These are phyloP conservation scores for Boletus vinaceobasis DNA, from an alignment of 768 basidiomycete genomes.

Conservation along the genomic window DNA sequence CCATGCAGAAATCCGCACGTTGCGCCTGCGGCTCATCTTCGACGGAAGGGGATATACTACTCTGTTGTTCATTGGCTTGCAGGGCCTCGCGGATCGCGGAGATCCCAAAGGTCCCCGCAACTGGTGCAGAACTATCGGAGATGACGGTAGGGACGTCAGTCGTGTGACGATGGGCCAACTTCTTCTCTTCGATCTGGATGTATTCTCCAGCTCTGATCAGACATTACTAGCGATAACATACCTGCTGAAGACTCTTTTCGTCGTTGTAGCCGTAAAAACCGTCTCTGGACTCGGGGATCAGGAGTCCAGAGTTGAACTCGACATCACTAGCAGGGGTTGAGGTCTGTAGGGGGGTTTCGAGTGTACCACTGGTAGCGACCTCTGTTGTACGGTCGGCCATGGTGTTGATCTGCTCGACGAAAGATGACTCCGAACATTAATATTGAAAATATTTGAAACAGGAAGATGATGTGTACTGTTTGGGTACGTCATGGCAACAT, in stretches of 20 bases:
- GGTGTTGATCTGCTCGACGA: constrained; percentile 2
- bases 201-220: neutral
- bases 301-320: constrained; percentile 31
- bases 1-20: constrained; percentile 19
- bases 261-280: constrained; percentile 79
- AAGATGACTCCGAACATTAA: neutral
- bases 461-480: constrained; percentile 9
- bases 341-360: neutral
- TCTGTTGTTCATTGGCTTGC: constrained; percentile 17
- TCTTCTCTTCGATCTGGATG: constrained; percentile 69
- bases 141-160: constrained; percentile 45
- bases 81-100: constrained; percentile 32
- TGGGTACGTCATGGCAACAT: constrained; percentile 1
- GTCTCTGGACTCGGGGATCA: constrained; percentile 53
- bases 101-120: constrained; percentile 40
- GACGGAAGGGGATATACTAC: constrained; percentile 16
- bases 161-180: constrained; percentile 58
- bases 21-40: constrained; percentile 36
- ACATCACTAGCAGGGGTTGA: neutral
- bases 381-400: constrained; percentile 12
- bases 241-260: constrained; percentile 73
- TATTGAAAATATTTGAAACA: neutral
- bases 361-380: neutral
- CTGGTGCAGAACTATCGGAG: constrained; percentile 28
- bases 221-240: constrained; percentile 34